Percentiles rank a stretch among this genome's conserved stretches.
Conservation (phyloP, 441 rosid genomes). For the Metrosideros polymorpha region DNA sequence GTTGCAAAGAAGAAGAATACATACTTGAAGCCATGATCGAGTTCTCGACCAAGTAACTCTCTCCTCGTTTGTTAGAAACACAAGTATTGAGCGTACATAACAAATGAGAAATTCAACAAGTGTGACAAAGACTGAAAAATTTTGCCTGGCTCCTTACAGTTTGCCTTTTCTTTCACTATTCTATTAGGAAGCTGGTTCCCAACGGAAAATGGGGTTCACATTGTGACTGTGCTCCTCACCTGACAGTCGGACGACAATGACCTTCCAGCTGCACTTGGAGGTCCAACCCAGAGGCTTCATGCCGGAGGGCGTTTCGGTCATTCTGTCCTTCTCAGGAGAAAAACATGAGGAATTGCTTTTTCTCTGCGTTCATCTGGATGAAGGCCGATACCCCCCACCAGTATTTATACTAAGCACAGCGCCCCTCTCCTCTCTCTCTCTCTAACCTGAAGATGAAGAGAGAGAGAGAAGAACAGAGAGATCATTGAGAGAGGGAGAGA, state of each 20-base stretch:
- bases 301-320: conserved; percentile 14
- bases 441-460: background rate
- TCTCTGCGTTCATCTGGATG: background rate
- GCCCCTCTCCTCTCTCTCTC: background rate
- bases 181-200: conserved; percentile 9
- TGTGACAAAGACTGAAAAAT: background rate
- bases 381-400: conserved; percentile 17
- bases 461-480: background rate
- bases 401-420: background rate
- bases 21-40: background rate
- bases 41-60: background rate
- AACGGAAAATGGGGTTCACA: background rate
- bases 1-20: background rate
- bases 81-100: background rate
- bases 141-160: conserved; percentile 73
- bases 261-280: background rate
- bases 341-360: conserved; percentile 7
- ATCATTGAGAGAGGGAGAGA: background rate
- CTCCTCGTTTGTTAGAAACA: background rate
- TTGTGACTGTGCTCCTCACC: background rate
- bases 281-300: background rate
- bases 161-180: conserved; percentile 30
- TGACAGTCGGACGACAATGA: background rate
- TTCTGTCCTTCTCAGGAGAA: background rate
- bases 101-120: background rate